phyloP scores from a whole-genome alignment of 345 rosid genomes.

The Rhizophora mangle region DNA sequence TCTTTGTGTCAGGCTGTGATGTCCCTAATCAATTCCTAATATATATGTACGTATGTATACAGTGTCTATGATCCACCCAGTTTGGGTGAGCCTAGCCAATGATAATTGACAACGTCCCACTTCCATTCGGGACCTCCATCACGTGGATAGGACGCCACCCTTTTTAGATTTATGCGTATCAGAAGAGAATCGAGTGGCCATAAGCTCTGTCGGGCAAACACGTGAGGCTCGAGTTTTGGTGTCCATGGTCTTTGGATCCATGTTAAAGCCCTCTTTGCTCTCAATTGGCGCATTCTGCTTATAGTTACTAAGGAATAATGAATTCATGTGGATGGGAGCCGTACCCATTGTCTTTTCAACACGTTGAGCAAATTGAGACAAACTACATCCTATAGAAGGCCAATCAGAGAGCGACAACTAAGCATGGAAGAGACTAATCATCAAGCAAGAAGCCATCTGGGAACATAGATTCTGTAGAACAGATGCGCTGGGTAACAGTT shows the following conservation, averaged over 20 bases:
- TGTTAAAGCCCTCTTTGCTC: no score
- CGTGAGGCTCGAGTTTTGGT: no score
- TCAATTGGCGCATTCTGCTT: no score
- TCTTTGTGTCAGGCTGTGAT: no score
- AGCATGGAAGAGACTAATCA: conserved; percentile 19
- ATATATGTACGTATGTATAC: no score
- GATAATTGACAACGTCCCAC: neutral
- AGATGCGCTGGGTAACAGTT: neutral
- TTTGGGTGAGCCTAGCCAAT: neutral
- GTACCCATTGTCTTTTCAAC: neutral
- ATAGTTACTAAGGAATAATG: no score
- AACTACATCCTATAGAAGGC: conserved; percentile 3
- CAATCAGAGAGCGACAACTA: conserved; percentile 23
- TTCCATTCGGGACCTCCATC: neutral
- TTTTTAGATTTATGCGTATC: neutral
- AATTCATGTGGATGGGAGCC: neutral
- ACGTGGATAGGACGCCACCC: conserved; percentile 12
- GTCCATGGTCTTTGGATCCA: no score
- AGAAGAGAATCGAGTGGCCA: neutral
- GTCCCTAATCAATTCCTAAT: no score
- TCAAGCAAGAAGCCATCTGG: neutral
- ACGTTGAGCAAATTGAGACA: neutral
- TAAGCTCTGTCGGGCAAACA: no score
- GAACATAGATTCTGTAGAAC: neutral
- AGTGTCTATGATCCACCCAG: neutral